phyloP scores from a whole-genome alignment of 2,329 filamentous ascomycete species.

The Magnaporthales sp. region DNA sequence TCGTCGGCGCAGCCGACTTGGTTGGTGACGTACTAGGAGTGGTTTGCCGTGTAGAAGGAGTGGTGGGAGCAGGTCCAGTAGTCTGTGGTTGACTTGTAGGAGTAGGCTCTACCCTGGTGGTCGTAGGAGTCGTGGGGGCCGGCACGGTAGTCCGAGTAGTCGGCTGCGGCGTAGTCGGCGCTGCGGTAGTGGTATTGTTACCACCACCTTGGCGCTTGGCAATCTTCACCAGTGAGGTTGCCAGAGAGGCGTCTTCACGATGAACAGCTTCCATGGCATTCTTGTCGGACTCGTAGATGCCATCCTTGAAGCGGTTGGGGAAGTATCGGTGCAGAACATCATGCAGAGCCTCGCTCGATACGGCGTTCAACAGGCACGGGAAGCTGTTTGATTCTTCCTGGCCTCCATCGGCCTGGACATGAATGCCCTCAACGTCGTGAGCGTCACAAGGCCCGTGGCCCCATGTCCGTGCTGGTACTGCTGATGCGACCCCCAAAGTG shows the following conservation, averaged over 20 bases:
- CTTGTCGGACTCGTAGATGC: slow-evolving; percentile 57
- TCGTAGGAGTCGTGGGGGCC: slow-evolving; percentile 13
- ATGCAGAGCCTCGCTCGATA: slow-evolving; percentile 39
- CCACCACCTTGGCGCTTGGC: slow-evolving; percentile 47
- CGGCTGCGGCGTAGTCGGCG: slow-evolving; percentile 11
- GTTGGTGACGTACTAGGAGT: slow-evolving; percentile 19
- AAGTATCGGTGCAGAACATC: slow-evolving; percentile 56
- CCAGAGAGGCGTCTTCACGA: slow-evolving; percentile 50
- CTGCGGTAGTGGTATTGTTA: slow-evolving; percentile 19
- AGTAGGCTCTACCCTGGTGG: slow-evolving; percentile 11
- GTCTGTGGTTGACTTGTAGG: slow-evolving; percentile 13
- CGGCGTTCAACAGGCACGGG: slow-evolving; percentile 13
- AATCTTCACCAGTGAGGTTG: slow-evolving; percentile 53
- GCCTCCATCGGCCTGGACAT: not conserved
- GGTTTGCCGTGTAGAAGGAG: slow-evolving; percentile 13
- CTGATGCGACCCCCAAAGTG: slow-evolving; percentile 3
- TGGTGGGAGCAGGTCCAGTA: slow-evolving; percentile 16
- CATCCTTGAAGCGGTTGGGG: slow-evolving; percentile 56
- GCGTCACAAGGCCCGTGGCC: not conserved
- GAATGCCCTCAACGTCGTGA: not conserved
- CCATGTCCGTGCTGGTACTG: not conserved
- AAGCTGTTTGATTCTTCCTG: slow-evolving; percentile 6
- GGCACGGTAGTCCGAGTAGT: slow-evolving; percentile 9
- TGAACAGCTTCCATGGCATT: slow-evolving; percentile 55
- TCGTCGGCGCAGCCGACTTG: not conserved